Base-by-base conservation (phyloP, 306 rosid species). In the Fragaria iinumae region DNA sequence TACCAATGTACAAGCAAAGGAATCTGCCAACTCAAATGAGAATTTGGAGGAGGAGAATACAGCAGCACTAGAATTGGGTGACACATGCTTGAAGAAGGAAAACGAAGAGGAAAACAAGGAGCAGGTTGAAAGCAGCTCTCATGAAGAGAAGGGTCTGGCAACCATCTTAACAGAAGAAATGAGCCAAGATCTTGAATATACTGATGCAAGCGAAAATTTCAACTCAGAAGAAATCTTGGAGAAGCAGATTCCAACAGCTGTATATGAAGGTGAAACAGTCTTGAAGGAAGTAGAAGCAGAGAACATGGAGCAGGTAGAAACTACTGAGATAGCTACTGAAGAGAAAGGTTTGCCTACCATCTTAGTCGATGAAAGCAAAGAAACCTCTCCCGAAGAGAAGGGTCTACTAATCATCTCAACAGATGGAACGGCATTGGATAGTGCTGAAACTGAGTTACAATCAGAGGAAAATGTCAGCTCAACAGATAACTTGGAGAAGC, bases 61-160 rank as follows among this genome's bases (percentile, higher is more conserved):
- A 73, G 27, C 38, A 73, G 50, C 67, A 56, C 29, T 29, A 56
- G 6, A 55, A 20, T 41, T 18, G 21, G 82, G 53, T 71, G 80
- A 83, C 17, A 36, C 57, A 62, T 18, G 57, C 41, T 66, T 56
- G 48, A 81, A 81, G 74, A 78, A 81, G 79, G 84, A 78, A 77
- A 55, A 25, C 29, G 32, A 81, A 73, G 76, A 34, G 71, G 83
- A 71, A 11, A 67, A 45, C 2, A 27, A 62, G 44, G 80, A 75
- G 72, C 77, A 29, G 45, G 53, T 50, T 11, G 18, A 67, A 55
- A 55, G 65, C 53, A 14, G 79, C 49, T 64, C 53, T 63, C 62
- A 56, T 5, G 72, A 76, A 67, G 85, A 23, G 17, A 77, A 72
- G 62, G 60, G 66, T 80, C 56, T 47, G 50, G 65, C 11, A 57